Conservation (phyloP, 1,139 yeast species). For the Pichia sp. region DNA sequence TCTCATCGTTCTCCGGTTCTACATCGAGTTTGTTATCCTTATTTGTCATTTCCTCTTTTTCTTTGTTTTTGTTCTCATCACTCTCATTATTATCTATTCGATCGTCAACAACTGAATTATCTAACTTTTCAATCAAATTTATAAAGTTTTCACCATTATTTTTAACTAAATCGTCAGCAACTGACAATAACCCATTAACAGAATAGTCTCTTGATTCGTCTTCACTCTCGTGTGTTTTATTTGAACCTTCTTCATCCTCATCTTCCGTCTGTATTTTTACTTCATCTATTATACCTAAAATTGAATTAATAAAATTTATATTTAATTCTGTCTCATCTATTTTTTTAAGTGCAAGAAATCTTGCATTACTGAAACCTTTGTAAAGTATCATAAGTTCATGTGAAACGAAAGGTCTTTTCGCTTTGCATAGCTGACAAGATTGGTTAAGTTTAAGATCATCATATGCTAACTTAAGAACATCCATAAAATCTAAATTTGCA, state of each 20-base stretch:
- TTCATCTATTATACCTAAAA: slow-evolving; percentile 22
- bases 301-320: slow-evolving; percentile 21
- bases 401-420: slow-evolving; percentile 66
- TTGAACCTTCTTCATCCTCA: background rate
- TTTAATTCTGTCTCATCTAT: slow-evolving; percentile 22
- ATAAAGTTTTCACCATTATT: slow-evolving; percentile 72
- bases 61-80: slow-evolving; percentile 31
- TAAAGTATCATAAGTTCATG: slow-evolving; percentile 76
- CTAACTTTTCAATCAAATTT: slow-evolving; percentile 70
- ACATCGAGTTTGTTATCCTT: slow-evolving; percentile 29
- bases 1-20: slow-evolving; percentile 15
- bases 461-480: slow-evolving; percentile 59
- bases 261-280: slow-evolving; percentile 16
- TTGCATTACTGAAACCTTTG: slow-evolving; percentile 41
- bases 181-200: slow-evolving; percentile 35
- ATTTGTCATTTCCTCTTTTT: slow-evolving; percentile 30
- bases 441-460: slow-evolving; percentile 51
- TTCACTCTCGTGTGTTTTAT: slow-evolving; percentile 8
- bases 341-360: slow-evolving; percentile 16
- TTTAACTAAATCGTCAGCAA: slow-evolving; percentile 71
- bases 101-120: slow-evolving; percentile 39
- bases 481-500: slow-evolving; percentile 62
- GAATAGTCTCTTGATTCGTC: slow-evolving; percentile 7
- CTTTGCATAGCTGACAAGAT: slow-evolving; percentile 75
- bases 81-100: slow-evolving; percentile 9